Evolutionary conservation across 805 yeast species (phyloP).

Genomic region (Zygotorulaspora danielsina): DNA sequence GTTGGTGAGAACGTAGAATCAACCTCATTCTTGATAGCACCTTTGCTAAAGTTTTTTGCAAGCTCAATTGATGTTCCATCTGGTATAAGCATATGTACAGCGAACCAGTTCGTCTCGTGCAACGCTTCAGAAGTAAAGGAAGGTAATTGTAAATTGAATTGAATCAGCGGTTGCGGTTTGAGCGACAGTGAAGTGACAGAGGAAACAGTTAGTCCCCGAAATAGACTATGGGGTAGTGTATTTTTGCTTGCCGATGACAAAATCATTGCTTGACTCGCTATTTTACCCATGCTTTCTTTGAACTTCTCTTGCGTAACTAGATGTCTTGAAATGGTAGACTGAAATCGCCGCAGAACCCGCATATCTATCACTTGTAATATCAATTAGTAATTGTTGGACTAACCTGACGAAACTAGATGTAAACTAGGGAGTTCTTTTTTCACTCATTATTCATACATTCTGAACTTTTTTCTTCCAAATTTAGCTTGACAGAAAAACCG

Average conservation of each 20-base stretch:
- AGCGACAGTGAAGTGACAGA: conserved; percentile 81
- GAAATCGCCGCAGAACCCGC: too few relatives aligned
- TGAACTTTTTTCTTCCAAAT: too few relatives aligned
- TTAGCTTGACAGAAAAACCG: too few relatives aligned
- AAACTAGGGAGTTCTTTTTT: too few relatives aligned
- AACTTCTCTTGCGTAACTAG: conserved; percentile 26
- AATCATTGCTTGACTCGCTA: conserved; percentile 54
- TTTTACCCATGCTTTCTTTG: conserved; percentile 42
- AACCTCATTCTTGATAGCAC: conserved; percentile 37
- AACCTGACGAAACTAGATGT: too few relatives aligned
- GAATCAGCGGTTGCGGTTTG: conserved; percentile 70
- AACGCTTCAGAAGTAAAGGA: conserved; percentile 70
- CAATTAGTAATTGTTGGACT: too few relatives aligned
- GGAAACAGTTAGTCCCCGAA: conserved; percentile 73
- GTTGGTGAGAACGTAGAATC: conserved; percentile 34
- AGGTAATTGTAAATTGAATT: conserved; percentile 83
- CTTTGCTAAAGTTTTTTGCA: conserved; percentile 64
- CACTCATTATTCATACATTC: too few relatives aligned
- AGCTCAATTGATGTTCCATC: conserved; percentile 48
- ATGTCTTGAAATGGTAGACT: conserved; percentile 16
- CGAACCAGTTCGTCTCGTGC: conserved; percentile 55
- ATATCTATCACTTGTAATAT: too few relatives aligned
- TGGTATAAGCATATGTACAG: conserved; percentile 74
- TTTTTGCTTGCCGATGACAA: conserved; percentile 47
- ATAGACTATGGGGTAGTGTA: conserved; percentile 18